Percentiles rank a stretch among this genome's conserved stretches.
These are phyloP conservation scores for Leccinum boreale DNA, from an alignment of 768 basidiomycete species.

Conservation along the genomic window DNA sequence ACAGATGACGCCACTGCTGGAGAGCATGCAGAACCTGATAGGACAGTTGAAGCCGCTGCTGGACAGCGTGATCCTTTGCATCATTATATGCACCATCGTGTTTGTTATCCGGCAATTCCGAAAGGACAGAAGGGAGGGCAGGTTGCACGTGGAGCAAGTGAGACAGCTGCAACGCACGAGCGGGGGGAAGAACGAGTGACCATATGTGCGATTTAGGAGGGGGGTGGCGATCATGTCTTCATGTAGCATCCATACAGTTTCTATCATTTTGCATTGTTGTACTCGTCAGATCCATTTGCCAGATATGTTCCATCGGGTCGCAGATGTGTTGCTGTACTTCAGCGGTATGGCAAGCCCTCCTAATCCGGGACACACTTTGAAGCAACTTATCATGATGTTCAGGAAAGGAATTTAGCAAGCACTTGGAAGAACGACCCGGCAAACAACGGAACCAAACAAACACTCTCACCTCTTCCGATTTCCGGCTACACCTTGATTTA, in stretches of 20 bases:
- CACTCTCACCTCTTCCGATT: constrained; percentile 1
- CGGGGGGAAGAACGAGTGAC: neutral
- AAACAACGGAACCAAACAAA: constrained; percentile 9
- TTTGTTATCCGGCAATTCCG: constrained; percentile 13
- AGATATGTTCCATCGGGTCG: neutral
- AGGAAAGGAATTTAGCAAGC: too few species aligned
- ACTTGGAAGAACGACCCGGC: too few species aligned
- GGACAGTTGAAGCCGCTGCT: neutral
- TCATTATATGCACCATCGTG: constrained; percentile 13
- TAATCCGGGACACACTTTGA: neutral
- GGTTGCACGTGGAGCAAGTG: constrained; percentile 15
- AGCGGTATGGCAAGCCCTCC: neutral
- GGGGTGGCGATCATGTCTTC: neutral
- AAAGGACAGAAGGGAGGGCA: constrained; percentile 21
- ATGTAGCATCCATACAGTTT: neutral
- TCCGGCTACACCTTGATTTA: neutral
- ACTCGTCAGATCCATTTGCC: neutral
- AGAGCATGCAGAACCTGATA: constrained; percentile 1
- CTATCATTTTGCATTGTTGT: neutral
- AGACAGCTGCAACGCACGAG: constrained; percentile 1
- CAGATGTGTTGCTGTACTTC: neutral
- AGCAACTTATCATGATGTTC: too few species aligned
- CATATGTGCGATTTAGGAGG: neutral
- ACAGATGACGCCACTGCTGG: neutral
- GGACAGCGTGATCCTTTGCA: constrained; percentile 8